These are phyloP conservation scores for Boletus rubescentipes DNA, from an alignment of 768 basidiomycete species.

Conservation along the genomic window DNA sequence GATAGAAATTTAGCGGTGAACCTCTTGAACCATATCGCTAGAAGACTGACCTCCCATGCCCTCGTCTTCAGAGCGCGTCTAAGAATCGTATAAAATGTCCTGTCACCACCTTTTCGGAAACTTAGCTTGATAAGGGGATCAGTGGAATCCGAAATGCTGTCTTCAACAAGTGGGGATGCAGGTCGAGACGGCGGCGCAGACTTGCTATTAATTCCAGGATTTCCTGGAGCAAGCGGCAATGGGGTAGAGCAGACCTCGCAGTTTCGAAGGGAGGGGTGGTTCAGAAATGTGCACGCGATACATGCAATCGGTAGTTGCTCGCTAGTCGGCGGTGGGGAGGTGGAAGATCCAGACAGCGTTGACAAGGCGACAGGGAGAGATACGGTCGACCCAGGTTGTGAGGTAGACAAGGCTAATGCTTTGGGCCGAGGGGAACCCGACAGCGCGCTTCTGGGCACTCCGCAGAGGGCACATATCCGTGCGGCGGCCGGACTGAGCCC, in stretches of 20 bases:
- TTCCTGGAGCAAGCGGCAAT: constrained; percentile 41
- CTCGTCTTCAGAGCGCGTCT: constrained; percentile 69
- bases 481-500: constrained; percentile 69
- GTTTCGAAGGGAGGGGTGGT: constrained; percentile 64
- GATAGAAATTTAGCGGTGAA: neutral
- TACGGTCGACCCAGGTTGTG: constrained; percentile 40
- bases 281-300: constrained; percentile 89
- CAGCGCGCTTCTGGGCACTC: constrained; percentile 58
- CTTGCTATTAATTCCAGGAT: constrained; percentile 37
- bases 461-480: constrained; percentile 77
- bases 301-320: constrained; percentile 54
- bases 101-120: constrained; percentile 90
- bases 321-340: constrained; percentile 22
- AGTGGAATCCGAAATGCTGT: constrained; percentile 27
- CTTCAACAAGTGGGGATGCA: constrained; percentile 43
- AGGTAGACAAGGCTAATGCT: constrained; percentile 38
- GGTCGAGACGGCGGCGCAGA: constrained; percentile 71
- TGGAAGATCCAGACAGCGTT: constrained; percentile 17
- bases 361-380: constrained; percentile 27
- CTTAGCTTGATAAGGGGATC: constrained; percentile 73
- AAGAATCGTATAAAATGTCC: constrained; percentile 73
- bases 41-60: constrained; percentile 65
- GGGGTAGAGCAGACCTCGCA: constrained; percentile 89
- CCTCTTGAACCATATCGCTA: neutral
- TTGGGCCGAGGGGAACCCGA: constrained; percentile 24